phyloP scores from a whole-genome alignment of 352 stramenopile genomes.

The Phytopythium boreale region DNA sequence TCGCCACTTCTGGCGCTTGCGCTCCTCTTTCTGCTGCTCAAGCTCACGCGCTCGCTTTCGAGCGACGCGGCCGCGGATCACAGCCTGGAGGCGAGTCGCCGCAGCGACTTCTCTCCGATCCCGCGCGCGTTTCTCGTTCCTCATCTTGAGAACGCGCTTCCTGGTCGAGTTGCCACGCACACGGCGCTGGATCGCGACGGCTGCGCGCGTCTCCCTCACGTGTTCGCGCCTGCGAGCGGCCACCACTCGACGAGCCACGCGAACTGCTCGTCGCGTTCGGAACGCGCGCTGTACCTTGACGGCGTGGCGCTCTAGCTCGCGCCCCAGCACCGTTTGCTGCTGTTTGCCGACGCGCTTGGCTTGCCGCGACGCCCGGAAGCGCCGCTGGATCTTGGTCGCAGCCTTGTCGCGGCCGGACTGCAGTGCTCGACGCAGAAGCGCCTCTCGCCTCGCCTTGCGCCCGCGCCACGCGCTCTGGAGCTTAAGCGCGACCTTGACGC shows the following conservation, averaged over 20 bases:
- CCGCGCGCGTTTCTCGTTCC: conserved; percentile 23
- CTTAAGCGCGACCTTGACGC: conserved; percentile 36
- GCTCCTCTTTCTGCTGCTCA: conserved; percentile 25
- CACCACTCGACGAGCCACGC: conserved; percentile 38
- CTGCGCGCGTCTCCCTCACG: conserved; percentile 36
- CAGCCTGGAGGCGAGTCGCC: conserved; percentile 50
- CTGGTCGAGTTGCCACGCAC: conserved; percentile 23
- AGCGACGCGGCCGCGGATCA: conserved; percentile 48
- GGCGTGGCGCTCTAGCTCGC: conserved; percentile 40
- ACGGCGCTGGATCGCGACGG: conserved; percentile 47
- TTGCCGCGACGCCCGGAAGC: conserved; percentile 46
- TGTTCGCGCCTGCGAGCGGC: conserved; percentile 27
- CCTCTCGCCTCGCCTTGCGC: conserved; percentile 37
- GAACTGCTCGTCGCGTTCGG: conserved; percentile 41
- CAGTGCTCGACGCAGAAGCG: conserved; percentile 46
- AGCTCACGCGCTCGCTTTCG: conserved; percentile 38
- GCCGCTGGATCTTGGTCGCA: conserved; percentile 63
- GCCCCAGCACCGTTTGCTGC: conserved; percentile 33
- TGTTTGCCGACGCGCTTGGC: conserved; percentile 28
- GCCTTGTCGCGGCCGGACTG: conserved; percentile 40
- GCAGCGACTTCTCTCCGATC: conserved; percentile 33
- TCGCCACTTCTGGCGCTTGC: conserved; percentile 24
- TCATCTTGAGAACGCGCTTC: conserved; percentile 5
- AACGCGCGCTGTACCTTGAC: conserved; percentile 58
- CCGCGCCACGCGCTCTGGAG: conserved; percentile 76